These are phyloP conservation scores for Mycena alexandri DNA, from an alignment of 768 basidiomycete species.

Conservation along the genomic window DNA sequence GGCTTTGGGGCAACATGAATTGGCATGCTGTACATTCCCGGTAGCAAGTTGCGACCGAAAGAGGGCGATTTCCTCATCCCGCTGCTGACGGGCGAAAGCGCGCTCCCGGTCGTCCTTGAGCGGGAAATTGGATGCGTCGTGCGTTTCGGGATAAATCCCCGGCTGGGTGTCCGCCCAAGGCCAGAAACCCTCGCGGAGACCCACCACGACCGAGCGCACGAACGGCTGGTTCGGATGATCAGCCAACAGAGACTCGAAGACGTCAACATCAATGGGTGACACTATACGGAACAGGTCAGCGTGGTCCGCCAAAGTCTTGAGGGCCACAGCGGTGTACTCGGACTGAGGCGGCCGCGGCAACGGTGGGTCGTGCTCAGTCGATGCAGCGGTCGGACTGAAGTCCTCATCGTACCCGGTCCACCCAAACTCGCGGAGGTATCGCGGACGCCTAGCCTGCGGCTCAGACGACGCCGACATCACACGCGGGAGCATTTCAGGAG, in stretches of 20 bases:
- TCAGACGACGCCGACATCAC: too few relatives aligned
- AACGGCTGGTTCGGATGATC: constrained; percentile 22
- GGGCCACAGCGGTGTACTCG: constrained; percentile 34
- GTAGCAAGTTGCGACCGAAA: constrained; percentile 35
- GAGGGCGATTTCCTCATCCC: constrained; percentile 28
- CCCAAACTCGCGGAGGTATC: too few relatives aligned
- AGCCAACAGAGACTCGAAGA: constrained; percentile 29
- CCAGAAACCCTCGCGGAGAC: too few relatives aligned
- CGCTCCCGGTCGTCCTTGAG: constrained; percentile 17
- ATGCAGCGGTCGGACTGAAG: too few relatives aligned
- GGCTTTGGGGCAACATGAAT: constrained; percentile 19
- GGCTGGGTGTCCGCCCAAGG: too few relatives aligned
- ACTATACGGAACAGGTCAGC: constrained; percentile 48
- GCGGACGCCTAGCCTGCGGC: too few relatives aligned
- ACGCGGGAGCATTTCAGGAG: too few relatives aligned
- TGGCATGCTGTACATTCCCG: constrained; percentile 39
- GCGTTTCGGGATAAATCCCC: constrained; percentile 38
- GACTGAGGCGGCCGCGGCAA: constrained; percentile 34
- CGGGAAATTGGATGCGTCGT: constrained; percentile 17
- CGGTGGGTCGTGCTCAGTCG: not conserved
- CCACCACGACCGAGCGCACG: too few relatives aligned
- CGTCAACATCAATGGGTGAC: constrained; percentile 39
- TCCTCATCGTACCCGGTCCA: too few relatives aligned
- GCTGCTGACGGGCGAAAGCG: constrained; percentile 34
- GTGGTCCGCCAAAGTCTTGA: constrained; percentile 41